Conservation (phyloP, 257 asterid genomes). For the Nicotiana noctiflora region DNA sequence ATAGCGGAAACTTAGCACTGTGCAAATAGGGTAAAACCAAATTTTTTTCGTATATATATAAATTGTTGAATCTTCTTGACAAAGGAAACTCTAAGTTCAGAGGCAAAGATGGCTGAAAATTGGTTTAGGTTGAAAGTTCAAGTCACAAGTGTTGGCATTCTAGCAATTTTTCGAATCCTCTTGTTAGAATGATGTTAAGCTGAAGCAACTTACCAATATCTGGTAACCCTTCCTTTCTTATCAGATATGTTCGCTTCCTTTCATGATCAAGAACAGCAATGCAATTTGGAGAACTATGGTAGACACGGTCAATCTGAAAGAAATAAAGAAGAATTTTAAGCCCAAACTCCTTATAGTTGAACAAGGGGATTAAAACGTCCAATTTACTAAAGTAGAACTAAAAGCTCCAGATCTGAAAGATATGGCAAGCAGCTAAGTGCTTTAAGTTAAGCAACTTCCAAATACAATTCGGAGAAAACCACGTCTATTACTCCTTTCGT, state of each 20-base stretch:
- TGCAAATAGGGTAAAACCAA: neutral
- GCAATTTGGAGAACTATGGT: constrained; percentile 58
- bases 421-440: neutral
- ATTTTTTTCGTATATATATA: neutral
- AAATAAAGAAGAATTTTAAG: neutral
- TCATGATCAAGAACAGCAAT: constrained; percentile 85
- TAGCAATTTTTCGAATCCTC: neutral
- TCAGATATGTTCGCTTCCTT: constrained; percentile 69
- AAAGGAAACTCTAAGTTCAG: neutral
- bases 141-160: neutral
- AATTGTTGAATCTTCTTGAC: neutral
- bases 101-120: neutral
- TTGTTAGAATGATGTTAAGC: neutral
- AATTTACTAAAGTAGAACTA: neutral
- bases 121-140: neutral
- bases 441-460: neutral
- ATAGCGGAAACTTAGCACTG: neutral
- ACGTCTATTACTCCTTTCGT: too few relatives aligned
- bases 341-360: too few relatives aligned
- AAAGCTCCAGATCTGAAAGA: neutral
- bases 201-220: constrained; percentile 56
- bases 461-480: neutral
- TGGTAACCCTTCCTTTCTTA: constrained; percentile 80
- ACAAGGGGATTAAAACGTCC: neutral
- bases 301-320: constrained; percentile 80